Base-by-base conservation (phyloP, 345 rosid genomes). In the Atalantia buxifolia region DNA sequence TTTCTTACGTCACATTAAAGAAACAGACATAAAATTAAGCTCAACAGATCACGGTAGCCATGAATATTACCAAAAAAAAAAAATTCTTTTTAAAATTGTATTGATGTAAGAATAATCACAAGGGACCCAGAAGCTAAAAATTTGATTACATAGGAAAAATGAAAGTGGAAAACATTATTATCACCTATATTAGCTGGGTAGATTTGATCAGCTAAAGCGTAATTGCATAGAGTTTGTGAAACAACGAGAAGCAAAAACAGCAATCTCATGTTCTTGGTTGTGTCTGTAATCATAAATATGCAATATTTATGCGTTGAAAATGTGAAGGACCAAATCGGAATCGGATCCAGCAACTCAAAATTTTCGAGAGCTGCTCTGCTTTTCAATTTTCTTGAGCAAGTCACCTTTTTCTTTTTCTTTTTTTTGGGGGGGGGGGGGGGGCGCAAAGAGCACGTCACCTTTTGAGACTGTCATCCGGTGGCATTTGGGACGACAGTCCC, bases 101-200 rank as follows among this genome's bases (percentile, higher is more conserved):
- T 18, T 18, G 21, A 53, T 19, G 5, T 18, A 53, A 53, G 57
- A 53, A 53, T 4, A 19, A 53, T 16, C 22, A 16, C 57, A 53
- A 53, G 19, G 57, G 21, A 53, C 48, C 64, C 24, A 59, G 16
- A 35, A 72, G 45, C 25, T 33, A 21, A 31, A 22, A 12, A 56
- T 57, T 22, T 33, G 25, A 72, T 56, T 60, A 53, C 19, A 53
- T 18, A 53, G 1, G 13, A 53, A n/a, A 56, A 72, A 56, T 7
- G 25, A 72, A 55, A 72, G n/a, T 30, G 25, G 42, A 21, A 69
- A 30, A 4, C 25, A 8, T 71, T 5, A n/a, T 71, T 5, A 28
- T 82, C 81, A 90, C 98, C 98, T 64, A 84, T 74, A 61, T 88
- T 93, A 89, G 91, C 82, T 35, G 89, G 84, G 69, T 89, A 88